phyloP scores from a whole-genome alignment of 1,139 yeast genomes.

The Pichia sorboxylosa region DNA sequence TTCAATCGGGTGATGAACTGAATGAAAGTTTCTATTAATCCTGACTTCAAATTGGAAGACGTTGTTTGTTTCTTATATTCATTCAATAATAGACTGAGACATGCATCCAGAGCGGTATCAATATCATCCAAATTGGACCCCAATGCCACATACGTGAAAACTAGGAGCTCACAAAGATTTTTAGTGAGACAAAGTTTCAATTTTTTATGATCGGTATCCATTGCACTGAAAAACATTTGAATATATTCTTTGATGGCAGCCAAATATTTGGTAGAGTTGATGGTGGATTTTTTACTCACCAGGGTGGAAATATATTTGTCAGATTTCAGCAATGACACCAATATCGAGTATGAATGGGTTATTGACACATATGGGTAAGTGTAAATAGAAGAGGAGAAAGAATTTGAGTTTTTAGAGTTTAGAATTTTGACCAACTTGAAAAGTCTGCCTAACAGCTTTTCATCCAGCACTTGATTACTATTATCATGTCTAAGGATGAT shows the following conservation, averaged over 20 bases:
- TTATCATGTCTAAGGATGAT: slow-evolving; percentile 20
- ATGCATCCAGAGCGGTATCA: slow-evolving; percentile 16
- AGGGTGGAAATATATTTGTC: slow-evolving; percentile 19
- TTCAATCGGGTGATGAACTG: slow-evolving; percentile 22
- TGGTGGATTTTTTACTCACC: slow-evolving; percentile 13
- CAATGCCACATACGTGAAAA: slow-evolving; percentile 20
- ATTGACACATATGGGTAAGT: slow-evolving; percentile 22
- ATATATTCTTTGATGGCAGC: slow-evolving; percentile 13
- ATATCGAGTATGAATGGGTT: slow-evolving; percentile 19
- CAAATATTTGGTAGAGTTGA: slow-evolving; percentile 15
- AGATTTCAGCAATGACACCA: slow-evolving; percentile 20
- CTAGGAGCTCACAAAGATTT: slow-evolving; percentile 21
- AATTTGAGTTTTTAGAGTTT: slow-evolving; percentile 11
- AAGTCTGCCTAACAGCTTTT: slow-evolving; percentile 20
- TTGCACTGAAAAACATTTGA: slow-evolving; percentile 11
- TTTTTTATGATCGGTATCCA: slow-evolving; percentile 21
- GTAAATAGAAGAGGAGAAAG: slow-evolving; percentile 10
- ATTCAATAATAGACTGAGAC: slow-evolving; percentile 14
- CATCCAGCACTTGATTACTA: slow-evolving; percentile 19
- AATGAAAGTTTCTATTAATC: slow-evolving; percentile 19
- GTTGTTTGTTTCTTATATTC: slow-evolving; percentile 15
- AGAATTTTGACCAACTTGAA: slow-evolving; percentile 19
- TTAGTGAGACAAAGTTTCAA: slow-evolving; percentile 21
- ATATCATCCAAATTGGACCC: slow-evolving; percentile 18
- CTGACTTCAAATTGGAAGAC: slow-evolving; percentile 14